Evolutionary conservation across 768 basidiomycete species (phyloP), one percentile per base, ranked within the genome.

Genomic region (Suillus decipiens): DNA sequence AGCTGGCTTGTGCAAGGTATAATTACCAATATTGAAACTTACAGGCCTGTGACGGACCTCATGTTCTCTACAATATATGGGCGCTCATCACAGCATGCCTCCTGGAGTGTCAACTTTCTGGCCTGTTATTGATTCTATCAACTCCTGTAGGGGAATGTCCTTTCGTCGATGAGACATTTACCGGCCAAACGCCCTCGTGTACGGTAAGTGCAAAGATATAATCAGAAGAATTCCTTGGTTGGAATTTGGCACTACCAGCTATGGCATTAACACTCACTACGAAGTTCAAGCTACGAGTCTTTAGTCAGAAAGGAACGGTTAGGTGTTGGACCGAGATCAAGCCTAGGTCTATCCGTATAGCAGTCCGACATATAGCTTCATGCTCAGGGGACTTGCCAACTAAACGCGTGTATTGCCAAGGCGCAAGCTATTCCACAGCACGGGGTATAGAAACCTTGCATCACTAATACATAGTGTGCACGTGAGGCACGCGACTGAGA

Each of bases 151-250:
- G 50, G 81, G 80, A 62, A 83, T 59, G 64, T 83, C 78, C 59
- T 79, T 81, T 31, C 79, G 76, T 28, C 45, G 80, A 71, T 10
- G 80, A 81, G 28, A 82, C 80, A 22, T 68, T 60, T 31, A 83
- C 81, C 0, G 81, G 81, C 5, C 79, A 82, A 42, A 81, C 73
- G 1, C 77, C 77, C 62, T 81, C 79, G 48, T 75, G 28, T 28
- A 28, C 28, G 77, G 64, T 81, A 75, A 12, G 80, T 80, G 80
- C 81, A 68, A 82, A 82, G 34, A 82, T 69, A 22, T 81, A 28
- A 15, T 28, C 24, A 17, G 15, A 31, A 28, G 50, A 77, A 62
- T 83, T 81, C 80, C 80, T 81, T 34, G 31, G 31, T n/a, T 33
- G 6, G 51, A 50, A 11, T 33, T n/a, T 53, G 19, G 33, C 51